Base-by-base conservation (phyloP, 805 yeast species). In the Starmerella bombi region DNA sequence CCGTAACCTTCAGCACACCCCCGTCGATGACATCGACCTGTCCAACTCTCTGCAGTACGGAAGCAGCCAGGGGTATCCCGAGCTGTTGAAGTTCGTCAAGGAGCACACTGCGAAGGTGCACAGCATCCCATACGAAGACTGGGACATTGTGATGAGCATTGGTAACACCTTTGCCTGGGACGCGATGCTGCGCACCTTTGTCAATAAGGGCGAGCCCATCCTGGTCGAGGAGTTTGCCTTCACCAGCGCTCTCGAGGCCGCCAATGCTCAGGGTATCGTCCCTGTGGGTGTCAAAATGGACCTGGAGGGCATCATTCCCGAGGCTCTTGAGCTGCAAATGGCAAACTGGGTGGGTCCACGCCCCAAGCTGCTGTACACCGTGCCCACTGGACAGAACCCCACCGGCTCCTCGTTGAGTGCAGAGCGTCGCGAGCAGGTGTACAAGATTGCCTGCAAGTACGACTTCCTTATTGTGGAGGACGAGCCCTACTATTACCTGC, bases 301-400 rank as follows among this genome's bases (percentile, higher is more conserved):
- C 57, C 69, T 70, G 19, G 67, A 70, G 45, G 97, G 97, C 46
- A 69, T 84, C 38, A 61, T 77, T 38, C 93, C 94, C 12, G 78
- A 73, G 45, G 71, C 72, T 37, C 65, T 88, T 41, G 86, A 68
- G 29, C 51, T 59, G 9, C 60, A 77, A 38, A 63, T 88, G 54
- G 71, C 68, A 46, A 65, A 70, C 56, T 86, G 96, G 96, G 66
- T 61, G 29, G 62, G 61, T 6, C 38, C 40, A 4, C 42, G 36
- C 61, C 97, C 97, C 50, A 84, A 80, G 61, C 65, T 88, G 45
- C 67, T 88, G 52, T 91, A 91, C 72, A 77, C 91, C 31, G 83
- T 88, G 53, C 79, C 91, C 50, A 91, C 97, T 7, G 98, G 98
- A 48, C 97, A 91, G 67, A 88, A 88, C 70, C 98, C 98, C 49